Evolutionary conservation across 1,284 basidiomycete species (phyloP).

Genomic region (Stereum hirsutum): DNA sequence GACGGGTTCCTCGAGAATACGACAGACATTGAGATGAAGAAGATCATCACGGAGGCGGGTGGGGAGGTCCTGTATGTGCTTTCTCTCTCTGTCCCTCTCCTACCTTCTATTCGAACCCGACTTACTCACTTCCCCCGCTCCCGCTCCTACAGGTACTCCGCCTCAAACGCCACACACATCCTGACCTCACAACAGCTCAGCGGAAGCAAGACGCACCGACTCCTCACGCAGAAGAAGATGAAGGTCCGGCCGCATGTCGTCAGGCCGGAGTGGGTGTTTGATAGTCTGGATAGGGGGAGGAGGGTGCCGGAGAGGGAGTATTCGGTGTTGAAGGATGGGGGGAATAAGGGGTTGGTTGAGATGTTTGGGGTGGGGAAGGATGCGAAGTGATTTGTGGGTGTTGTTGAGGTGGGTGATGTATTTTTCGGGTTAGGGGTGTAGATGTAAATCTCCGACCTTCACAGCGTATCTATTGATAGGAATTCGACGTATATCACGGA

Average conservation of each 20-base stretch:
- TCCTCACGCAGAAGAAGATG: conserved; percentile 40
- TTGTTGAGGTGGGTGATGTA: no score
- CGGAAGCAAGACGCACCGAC: conserved; percentile 53
- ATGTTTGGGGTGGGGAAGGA: no score
- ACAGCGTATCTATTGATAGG: no score
- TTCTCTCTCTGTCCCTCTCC: neutral
- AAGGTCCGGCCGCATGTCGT: conserved; percentile 44
- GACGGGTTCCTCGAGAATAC: conserved; percentile 58
- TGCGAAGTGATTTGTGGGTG: no score
- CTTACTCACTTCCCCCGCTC: neutral
- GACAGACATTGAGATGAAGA: conserved; percentile 69
- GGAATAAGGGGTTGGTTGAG: conserved; percentile 18
- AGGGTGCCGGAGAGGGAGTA: conserved; percentile 49
- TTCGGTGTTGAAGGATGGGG: conserved; percentile 29
- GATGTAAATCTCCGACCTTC: no score
- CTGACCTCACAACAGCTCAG: conserved; percentile 59
- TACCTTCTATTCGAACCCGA: neutral
- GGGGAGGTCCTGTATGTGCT: conserved; percentile 38
- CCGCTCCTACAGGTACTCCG: conserved; percentile 28
- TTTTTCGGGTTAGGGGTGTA: no score
- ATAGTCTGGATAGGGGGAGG: conserved; percentile 50
- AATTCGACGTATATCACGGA: no score
- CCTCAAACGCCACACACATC: conserved; percentile 61
- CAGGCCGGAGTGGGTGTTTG: conserved; percentile 62
- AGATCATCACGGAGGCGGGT: conserved; percentile 46